Evolutionary conservation across 2,329 filamentous ascomycete species (phyloP), one percentile per base, ranked within the genome.

Genomic region (Cladobotryum protrusum): DNA sequence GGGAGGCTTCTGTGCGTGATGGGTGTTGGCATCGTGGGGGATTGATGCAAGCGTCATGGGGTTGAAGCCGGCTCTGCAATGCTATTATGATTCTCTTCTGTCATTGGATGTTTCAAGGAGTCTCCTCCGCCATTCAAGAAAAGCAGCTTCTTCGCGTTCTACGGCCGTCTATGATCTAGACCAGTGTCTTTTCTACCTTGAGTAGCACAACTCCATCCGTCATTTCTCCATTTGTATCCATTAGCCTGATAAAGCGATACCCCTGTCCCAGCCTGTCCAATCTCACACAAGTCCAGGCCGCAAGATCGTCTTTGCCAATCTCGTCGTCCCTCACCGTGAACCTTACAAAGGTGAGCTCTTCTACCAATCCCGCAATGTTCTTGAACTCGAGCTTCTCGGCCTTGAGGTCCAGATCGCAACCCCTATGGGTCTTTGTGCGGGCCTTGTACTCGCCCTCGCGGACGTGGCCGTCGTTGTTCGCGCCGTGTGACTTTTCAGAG

Each of bases 311-410:
- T 54, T 79, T 78, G 4, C 85, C 83, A 57, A 91, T 80, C 66
- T 92, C 86, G 58, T 95, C 86, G 64, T 97, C 89, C 67, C 90
- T 86, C 57, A 97, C 76, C 59, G 95, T 89, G 73, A 97, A 88
- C 60, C 86, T 77, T 48, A 89, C 74, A 70, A 90, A 91, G 29
- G 82, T 81, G 54, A 91, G 72, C 61, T 86, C 80, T 47, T 86
- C 81, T 8, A 87, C 75, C 1, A 89, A 73, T 8, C 79, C 75
- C 1, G 69, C 65, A 29, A 82, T 69, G 0, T 66, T 66, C 17
- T 73, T 68, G 57, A 89, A 88, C 32, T 72, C 67, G 13, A 89
- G 66, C 47, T 67, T 70, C 62, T 86, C 77, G 1, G 72, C 73
- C 36, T 65, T 68, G 56, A 87, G 86, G 61, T 89, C 83, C 1